Percentiles rank a stretch among this genome's conserved stretches.
phyloP scores from a whole-genome alignment of 768 basidiomycete genomes.

The Boletus rubescentipes region DNA sequence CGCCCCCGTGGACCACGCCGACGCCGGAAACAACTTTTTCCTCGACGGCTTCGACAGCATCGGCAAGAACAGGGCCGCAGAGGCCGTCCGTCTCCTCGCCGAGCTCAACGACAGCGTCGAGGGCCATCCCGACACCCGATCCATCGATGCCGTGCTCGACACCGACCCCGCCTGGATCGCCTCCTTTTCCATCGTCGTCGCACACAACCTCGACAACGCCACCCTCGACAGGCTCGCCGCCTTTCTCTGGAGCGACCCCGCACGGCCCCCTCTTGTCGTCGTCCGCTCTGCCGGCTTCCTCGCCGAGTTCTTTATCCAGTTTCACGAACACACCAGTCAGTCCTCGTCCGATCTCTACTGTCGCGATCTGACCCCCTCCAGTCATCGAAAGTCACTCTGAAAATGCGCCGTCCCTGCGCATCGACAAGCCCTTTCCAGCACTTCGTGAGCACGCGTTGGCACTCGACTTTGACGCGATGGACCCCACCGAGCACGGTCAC shows the following conservation, averaged over 20 bases:
- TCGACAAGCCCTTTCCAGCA: conserved; percentile 86
- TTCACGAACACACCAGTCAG: conserved; percentile 83
- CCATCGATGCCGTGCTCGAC: conserved; percentile 58
- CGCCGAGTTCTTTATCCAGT: conserved; percentile 86
- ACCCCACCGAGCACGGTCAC: conserved; percentile 87
- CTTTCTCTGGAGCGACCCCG: conserved; percentile 65
- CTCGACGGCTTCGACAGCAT: conserved; percentile 73
- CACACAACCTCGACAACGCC: conserved; percentile 69
- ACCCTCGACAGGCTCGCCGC: conserved; percentile 59
- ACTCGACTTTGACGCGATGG: conserved; percentile 76
- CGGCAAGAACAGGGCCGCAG: conserved; percentile 74
- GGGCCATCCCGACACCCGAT: conserved; percentile 58
- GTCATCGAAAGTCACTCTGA: conserved; percentile 91
- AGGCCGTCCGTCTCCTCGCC: conserved; percentile 70
- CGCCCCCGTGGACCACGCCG: conserved; percentile 57
- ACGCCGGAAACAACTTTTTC: conserved; percentile 97
- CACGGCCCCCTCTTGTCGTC: conserved; percentile 65
- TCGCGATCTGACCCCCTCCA: conserved; percentile 27
- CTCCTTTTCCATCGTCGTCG: conserved; percentile 77
- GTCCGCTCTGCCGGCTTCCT: conserved; percentile 88
- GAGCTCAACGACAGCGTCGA: conserved; percentile 91
- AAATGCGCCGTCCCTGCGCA: conserved; percentile 68
- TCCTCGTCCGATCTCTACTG: background rate
- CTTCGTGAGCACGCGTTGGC: conserved; percentile 70
- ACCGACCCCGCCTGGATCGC: conserved; percentile 51